Evolutionary conservation across 75 land plant genomes (phyloP).

Genomic region (Azolla pinnata): DNA sequence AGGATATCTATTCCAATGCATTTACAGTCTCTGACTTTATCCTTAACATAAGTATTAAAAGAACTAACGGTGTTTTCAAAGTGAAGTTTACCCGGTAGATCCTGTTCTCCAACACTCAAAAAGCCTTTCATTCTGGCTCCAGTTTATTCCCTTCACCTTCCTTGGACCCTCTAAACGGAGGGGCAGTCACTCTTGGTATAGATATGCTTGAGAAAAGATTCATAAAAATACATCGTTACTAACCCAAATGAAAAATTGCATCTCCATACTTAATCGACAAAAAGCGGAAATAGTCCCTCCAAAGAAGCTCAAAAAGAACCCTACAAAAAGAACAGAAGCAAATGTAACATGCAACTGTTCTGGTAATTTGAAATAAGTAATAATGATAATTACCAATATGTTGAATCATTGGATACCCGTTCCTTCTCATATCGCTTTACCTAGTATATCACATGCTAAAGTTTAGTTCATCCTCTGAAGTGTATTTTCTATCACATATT

Average conservation of each 20-base stretch:
- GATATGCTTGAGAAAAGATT: neutral
- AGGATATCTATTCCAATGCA: slow-evolving; percentile 91
- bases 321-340: slow-evolving; percentile 16
- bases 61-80: neutral
- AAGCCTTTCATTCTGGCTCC: slow-evolving; percentile 65
- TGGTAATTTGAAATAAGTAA: slow-evolving; percentile 2
- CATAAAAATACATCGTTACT: neutral
- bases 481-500: no score
- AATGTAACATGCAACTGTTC: slow-evolving; percentile 4
- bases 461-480: no score
- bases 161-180: slow-evolving; percentile 96
- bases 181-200: no score
- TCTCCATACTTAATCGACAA: slow-evolving; percentile 84
- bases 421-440: slow-evolving; percentile 85
- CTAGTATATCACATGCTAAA: slow-evolving; percentile 21
- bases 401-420: slow-evolving; percentile 78
- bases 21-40: no score
- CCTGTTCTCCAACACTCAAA: slow-evolving; percentile 86
- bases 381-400: slow-evolving; percentile 68
- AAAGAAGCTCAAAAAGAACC: slow-evolving; percentile 93
- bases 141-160: slow-evolving; percentile 34
- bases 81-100: slow-evolving; percentile 59
- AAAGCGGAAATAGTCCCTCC: slow-evolving; percentile 99
- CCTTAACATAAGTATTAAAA: no score
- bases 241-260: slow-evolving; percentile 83